These are phyloP conservation scores for Colletotrichum sp. DNA, from an alignment of 2,329 filamentous ascomycete genomes.

Conservation along the genomic window DNA sequence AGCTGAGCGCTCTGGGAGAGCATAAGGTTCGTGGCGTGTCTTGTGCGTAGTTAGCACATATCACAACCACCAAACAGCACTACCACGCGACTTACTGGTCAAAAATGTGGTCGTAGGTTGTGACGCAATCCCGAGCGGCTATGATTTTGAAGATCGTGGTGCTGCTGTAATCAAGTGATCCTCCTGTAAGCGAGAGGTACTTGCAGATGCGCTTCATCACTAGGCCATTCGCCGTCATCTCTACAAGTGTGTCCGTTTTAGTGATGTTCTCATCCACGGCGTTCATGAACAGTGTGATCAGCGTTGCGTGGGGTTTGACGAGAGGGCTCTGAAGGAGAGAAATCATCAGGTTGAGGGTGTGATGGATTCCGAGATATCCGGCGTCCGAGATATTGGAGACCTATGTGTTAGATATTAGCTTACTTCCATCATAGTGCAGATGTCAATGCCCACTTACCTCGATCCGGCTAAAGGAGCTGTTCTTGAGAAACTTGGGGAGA, in stretches of 20 bases:
- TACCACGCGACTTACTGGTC: constrained; percentile 6
- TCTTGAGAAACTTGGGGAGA: constrained; percentile 23
- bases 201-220: background rate
- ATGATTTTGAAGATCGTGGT: background rate
- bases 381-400: constrained; percentile 41
- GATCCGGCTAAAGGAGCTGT: constrained; percentile 35
- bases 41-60: background rate
- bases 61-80: too few species aligned
- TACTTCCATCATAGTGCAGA: background rate
- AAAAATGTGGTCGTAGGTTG: constrained; percentile 7
- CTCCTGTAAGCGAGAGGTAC: background rate
- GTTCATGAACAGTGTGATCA: constrained; percentile 46
- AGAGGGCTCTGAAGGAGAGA: constrained; percentile 32
- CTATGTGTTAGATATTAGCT: constrained; percentile 23
- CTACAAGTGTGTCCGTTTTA: background rate
- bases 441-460: constrained; percentile 32
- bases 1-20: background rate
- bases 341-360: constrained; percentile 27
- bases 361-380: constrained; percentile 30
- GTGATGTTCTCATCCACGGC: constrained; percentile 27
- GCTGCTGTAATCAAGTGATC: background rate
- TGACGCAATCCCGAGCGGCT: background rate
- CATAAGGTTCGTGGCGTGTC: background rate
- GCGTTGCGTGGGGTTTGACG: constrained; percentile 41
- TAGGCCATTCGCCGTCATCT: background rate